Conservation (phyloP, 2,329 filamentous ascomycete species). For the Aspergillus spinulosporus region DNA sequence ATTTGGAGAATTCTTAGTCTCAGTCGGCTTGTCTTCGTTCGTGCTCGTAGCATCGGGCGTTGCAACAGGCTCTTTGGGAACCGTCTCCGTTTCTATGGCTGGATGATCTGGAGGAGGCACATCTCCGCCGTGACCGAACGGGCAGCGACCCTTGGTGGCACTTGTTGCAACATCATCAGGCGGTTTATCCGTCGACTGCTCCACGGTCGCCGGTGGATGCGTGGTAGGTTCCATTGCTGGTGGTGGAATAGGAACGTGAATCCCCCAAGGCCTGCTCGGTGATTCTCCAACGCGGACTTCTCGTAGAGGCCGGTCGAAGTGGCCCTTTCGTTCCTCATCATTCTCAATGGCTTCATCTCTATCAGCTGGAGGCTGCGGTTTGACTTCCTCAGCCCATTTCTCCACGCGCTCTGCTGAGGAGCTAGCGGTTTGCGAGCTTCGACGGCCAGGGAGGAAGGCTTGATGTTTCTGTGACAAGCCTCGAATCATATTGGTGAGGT, state of each 20-base stretch:
- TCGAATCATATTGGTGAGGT: slow-evolving; percentile 90
- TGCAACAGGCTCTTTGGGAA: slow-evolving; percentile 18
- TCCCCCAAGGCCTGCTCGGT: slow-evolving; percentile 90
- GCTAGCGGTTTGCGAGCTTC: slow-evolving; percentile 31
- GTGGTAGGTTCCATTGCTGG: slow-evolving; percentile 29
- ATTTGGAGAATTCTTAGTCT: slow-evolving; percentile 15
- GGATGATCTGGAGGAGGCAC: slow-evolving; percentile 20
- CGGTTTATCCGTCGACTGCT: slow-evolving; percentile 22
- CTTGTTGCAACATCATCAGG: slow-evolving; percentile 14
- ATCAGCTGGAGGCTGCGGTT: slow-evolving; percentile 45
- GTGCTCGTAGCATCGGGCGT: slow-evolving; percentile 8
- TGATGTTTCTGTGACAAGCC: slow-evolving; percentile 85
- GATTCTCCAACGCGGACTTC: slow-evolving; percentile 93
- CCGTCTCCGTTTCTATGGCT: slow-evolving; percentile 19
- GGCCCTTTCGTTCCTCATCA: slow-evolving; percentile 64
- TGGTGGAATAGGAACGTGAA: slow-evolving; percentile 67
- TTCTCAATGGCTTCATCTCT: slow-evolving; percentile 45
- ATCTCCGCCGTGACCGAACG: slow-evolving; percentile 33
- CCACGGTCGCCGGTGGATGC: slow-evolving; percentile 24
- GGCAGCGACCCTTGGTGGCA: slow-evolving; percentile 34
- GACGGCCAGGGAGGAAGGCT: slow-evolving; percentile 69
- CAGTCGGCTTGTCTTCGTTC: slow-evolving; percentile 10
- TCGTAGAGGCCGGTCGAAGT: slow-evolving; percentile 81
- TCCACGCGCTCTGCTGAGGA: slow-evolving; percentile 71
- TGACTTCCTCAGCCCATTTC: slow-evolving; percentile 80